Base-by-base conservation (phyloP, 257 asterid genomes). In the Nicotiana attenuata region DNA sequence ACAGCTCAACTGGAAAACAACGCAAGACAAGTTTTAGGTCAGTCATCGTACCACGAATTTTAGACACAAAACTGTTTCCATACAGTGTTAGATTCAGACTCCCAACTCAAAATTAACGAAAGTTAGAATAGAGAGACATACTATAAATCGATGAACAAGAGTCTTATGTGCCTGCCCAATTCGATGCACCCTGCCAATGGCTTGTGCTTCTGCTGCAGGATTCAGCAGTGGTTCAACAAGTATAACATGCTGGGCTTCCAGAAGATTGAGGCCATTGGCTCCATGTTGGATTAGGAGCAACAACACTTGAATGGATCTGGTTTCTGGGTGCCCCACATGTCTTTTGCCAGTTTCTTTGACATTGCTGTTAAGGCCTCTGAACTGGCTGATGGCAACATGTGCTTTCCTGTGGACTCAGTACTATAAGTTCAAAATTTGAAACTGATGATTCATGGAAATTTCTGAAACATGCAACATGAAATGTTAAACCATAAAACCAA, bases 191-290 rank as follows among this genome's bases (percentile, higher is more conserved):
- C 99, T 91, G 83, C 99, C 95, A 64, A 96, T 91, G 35, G 99
- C 99, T 88, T 96, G 99, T 82, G 99, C 98, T 90, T 96, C 99
- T 57, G 97, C 97, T 81, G 98, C 98, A 82, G 99, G 99, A 85
- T 96, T 96, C 53, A 96, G 92, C 76, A 93, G 88, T 29, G 99
- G 99, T 89, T 96, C 99, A 2, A 92, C 98, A 47, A 96, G 94
- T 82, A 96, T 92, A 66, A 96, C 99, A 86, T 96, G 99, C 87
- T 93, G 94, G 57, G 99, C 97, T 89, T 94, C 99, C 87, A 96
- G 87, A 80, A 96, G 99, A 86, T 96, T 96, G 80, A 96, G 93
- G 71, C 99, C 99, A 77, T 96, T 96, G 16, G 99, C 97, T 66
- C 99, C 99, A 83, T 94, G 98, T 85, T 94, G 98, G 85, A 94